These are phyloP conservation scores for Aspergillus arachidicola DNA, from an alignment of 2,329 filamentous ascomycete genomes.

Conservation along the genomic window DNA sequence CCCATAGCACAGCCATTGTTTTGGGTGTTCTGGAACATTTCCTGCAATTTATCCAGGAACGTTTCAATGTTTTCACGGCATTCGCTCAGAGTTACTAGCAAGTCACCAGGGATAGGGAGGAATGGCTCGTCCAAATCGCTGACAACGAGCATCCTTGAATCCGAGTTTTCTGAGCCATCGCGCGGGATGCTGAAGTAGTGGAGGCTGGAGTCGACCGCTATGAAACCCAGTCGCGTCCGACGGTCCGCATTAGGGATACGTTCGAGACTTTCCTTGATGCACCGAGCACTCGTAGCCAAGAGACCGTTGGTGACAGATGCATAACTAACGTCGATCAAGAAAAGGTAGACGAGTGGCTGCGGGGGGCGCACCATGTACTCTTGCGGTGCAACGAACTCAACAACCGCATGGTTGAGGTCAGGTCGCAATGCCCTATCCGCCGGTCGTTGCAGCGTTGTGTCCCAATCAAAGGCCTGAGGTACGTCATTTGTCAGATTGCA, in stretches of 20 bases:
- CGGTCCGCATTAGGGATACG: conserved; percentile 98
- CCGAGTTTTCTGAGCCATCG: conserved; percentile 79
- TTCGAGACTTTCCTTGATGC: conserved; percentile 91
- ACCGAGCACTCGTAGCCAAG: conserved; percentile 86
- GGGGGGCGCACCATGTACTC: conserved; percentile 99
- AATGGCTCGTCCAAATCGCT: conserved; percentile 97
- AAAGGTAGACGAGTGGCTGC: conserved; percentile 92
- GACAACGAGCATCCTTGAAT: conserved; percentile 89
- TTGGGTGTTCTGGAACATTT: conserved; percentile 96
- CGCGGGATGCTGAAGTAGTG: conserved; percentile 96
- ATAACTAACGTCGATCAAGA: conserved; percentile 93
- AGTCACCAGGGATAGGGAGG: conserved; percentile 86
- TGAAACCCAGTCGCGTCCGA: conserved; percentile 88
- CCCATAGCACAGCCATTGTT: conserved; percentile 92
- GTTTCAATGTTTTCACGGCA: conserved; percentile 87
- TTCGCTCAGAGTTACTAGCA: conserved; percentile 86
- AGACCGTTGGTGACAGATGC: conserved; percentile 87
- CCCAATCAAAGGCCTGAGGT: conserved; percentile 99
- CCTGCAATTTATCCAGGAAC: conserved; percentile 86
- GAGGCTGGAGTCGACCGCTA: conserved; percentile 90
- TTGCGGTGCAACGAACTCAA: conserved; percentile 96
- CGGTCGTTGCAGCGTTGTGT: conserved; percentile 84
- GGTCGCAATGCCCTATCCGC: conserved; percentile 89
- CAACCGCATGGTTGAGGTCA: conserved; percentile 93
- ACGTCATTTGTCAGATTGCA: conserved; percentile 98